phyloP scores from a whole-genome alignment of 2,329 filamentous ascomycete species.

The Drechslerella dactyloides region DNA sequence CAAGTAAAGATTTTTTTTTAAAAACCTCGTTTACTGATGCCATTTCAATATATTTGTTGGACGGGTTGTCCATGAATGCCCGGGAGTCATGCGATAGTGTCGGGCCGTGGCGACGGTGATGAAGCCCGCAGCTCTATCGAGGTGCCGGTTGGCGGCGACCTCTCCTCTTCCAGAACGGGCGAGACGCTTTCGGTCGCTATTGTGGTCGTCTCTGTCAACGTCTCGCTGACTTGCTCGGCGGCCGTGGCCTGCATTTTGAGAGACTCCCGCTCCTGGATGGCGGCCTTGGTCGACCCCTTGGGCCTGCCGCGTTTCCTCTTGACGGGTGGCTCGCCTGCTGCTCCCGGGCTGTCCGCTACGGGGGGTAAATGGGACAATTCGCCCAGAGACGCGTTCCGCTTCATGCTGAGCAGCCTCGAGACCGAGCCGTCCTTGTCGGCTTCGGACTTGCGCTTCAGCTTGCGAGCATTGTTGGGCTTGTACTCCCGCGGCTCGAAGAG shows the following conservation, averaged over 20 bases:
- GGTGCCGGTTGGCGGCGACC: slow-evolving; percentile 34
- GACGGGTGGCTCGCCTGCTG: slow-evolving; percentile 45
- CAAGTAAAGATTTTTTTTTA: not conserved
- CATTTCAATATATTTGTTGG: not conserved
- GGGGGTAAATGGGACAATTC: slow-evolving; percentile 31
- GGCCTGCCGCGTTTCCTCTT: slow-evolving; percentile 45
- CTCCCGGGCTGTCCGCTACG: slow-evolving; percentile 21
- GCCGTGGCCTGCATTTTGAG: slow-evolving; percentile 48
- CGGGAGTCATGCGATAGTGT: not conserved
- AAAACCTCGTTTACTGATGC: not conserved
- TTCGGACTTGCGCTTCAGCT: slow-evolving; percentile 48
- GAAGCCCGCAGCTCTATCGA: slow-evolving; percentile 44
- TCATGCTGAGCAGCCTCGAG: slow-evolving; percentile 27
- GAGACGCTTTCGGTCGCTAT: slow-evolving; percentile 44
- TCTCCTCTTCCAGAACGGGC: slow-evolving; percentile 43
- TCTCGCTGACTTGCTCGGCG: slow-evolving; percentile 48
- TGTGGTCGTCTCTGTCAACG: slow-evolving; percentile 35
- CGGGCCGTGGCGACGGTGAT: slow-evolving; percentile 40
- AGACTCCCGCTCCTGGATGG: slow-evolving; percentile 49
- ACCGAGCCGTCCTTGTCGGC: slow-evolving; percentile 45
- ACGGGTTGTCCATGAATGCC: not conserved
- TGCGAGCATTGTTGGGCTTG: slow-evolving; percentile 41
- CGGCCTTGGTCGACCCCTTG: slow-evolving; percentile 48
- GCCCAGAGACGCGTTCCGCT: slow-evolving; percentile 39
- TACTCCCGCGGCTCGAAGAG: slow-evolving; percentile 49